These are phyloP conservation scores for Alternaria gaisen DNA, from an alignment of 2,329 filamentous ascomycete genomes.

Conservation along the genomic window DNA sequence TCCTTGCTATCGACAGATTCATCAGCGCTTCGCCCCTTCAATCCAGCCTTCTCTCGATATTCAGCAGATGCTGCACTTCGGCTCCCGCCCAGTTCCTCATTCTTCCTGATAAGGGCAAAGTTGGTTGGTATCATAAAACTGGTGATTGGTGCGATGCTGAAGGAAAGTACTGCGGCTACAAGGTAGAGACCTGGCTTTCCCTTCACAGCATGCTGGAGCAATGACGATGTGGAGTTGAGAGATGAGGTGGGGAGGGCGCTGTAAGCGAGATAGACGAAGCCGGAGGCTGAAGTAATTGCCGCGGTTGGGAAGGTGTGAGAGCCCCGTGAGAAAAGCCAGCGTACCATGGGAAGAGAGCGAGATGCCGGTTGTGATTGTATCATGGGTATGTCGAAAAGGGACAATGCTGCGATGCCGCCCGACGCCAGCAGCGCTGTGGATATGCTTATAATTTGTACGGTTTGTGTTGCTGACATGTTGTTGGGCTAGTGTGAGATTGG, in stretches of 20 bases:
- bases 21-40: constrained; percentile 25
- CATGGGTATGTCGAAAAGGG: constrained; percentile 45
- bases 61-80: constrained; percentile 17
- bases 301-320: constrained; percentile 48
- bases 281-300: constrained; percentile 36
- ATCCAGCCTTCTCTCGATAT: constrained; percentile 6
- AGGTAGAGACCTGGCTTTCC: constrained; percentile 25
- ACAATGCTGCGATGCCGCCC: constrained; percentile 47
- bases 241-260: constrained; percentile 8
- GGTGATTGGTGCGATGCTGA: constrained; percentile 33
- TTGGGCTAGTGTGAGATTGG: background rate
- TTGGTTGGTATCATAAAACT: constrained; percentile 19
- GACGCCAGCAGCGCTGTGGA: constrained; percentile 44
- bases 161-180: constrained; percentile 25
- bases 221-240: background rate
- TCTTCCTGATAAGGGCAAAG: constrained; percentile 30
- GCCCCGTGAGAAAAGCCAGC: constrained; percentile 51
- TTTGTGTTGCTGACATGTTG: constrained; percentile 20
- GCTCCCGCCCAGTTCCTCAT: constrained; percentile 32
- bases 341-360: constrained; percentile 46
- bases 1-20: constrained; percentile 30
- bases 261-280: constrained; percentile 43
- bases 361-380: constrained; percentile 49
- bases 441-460: constrained; percentile 40
- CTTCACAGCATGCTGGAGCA: background rate